Conservation (phyloP, 352 stramenopile species). For the Phytophthora kernoviae region DNA sequence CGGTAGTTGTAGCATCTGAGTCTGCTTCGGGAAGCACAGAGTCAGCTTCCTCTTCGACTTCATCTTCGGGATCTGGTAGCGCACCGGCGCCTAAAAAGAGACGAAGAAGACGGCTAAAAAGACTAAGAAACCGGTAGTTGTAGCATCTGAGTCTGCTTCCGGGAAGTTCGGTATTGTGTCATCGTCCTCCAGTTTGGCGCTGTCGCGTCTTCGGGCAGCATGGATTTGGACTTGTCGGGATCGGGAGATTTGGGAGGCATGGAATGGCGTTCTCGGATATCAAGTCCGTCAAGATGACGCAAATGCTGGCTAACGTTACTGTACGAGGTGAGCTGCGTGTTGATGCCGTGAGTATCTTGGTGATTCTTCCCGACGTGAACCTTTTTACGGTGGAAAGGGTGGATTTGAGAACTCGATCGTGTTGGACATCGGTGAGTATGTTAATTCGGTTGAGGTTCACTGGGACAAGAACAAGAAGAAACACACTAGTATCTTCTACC, state of each 20-base stretch:
- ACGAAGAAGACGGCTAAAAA: constrained; percentile 15
- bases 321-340: constrained; percentile 22
- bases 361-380: constrained; percentile 18
- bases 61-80: constrained; percentile 7
- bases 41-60: not conserved
- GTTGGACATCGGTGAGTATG: constrained; percentile 13
- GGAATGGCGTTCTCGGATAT: constrained; percentile 34
- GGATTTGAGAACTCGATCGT: constrained; percentile 18
- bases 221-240: not conserved
- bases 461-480: constrained; percentile 29
- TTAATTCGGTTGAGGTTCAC: constrained; percentile 23
- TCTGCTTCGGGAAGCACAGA: constrained; percentile 2
- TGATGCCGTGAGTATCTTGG: constrained; percentile 14
- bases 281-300: constrained; percentile 27
- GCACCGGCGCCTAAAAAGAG: constrained; percentile 11
- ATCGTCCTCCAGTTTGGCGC: no score
- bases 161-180: no score
- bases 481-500: constrained; percentile 34
- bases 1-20: not conserved
- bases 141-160: not conserved
- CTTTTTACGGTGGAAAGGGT: constrained; percentile 27
- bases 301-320: constrained; percentile 30
- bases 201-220: not conserved
- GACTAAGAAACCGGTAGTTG: not conserved
- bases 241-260: constrained; percentile 12